Evolutionary conservation across 352 stramenopile species (phyloP), one percentile per base, ranked within the genome.

Genomic region (Phytophthora kernoviae): DNA sequence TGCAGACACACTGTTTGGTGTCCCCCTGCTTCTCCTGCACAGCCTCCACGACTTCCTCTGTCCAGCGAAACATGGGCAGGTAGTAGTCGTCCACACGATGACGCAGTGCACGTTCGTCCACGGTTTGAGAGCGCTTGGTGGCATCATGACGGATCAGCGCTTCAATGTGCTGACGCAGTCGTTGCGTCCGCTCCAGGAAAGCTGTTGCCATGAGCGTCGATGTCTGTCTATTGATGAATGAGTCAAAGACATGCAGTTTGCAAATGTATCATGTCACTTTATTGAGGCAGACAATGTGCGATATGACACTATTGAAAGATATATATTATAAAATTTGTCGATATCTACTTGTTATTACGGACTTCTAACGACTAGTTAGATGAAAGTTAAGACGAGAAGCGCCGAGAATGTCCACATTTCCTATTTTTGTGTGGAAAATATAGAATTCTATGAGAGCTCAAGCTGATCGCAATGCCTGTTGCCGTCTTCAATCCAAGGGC

Each of bases 51-150:
- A 92, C 62, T 49, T 78, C 73, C 20, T 81, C 68, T 17, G 76
- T 81, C 87, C 87, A 95, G 36, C 70, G 61, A 34, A 91, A 91
- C 62, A 95, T 77, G 27, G 87, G 84, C 44, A 90, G 70, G 57
- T 91, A 95, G 59, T 83, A 90, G 21, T 84, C 68, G 43, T 94
- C 73, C 42, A 95, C 77, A 42, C 72, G 77, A 34, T 71, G 75
- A 17, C 70, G 66, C 18, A 81, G 64, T 45, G 79, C 56, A 8
- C 59, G 46, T 20, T 85, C 75, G 17, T 84, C 68, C 24, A 83
- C 55, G 9, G 61, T n/a, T 53, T 53, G 42, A 48, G 44, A 59
- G 18, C 37, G 56, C 37, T 40, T 70, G 26, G 46, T 42, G 10
- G 67, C 54, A 32, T 92, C 75, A 33, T 63, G 75, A 11, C 75